Base-by-base conservation (phyloP, 768 basidiomycete species). In the Tulasnella sp. region DNA sequence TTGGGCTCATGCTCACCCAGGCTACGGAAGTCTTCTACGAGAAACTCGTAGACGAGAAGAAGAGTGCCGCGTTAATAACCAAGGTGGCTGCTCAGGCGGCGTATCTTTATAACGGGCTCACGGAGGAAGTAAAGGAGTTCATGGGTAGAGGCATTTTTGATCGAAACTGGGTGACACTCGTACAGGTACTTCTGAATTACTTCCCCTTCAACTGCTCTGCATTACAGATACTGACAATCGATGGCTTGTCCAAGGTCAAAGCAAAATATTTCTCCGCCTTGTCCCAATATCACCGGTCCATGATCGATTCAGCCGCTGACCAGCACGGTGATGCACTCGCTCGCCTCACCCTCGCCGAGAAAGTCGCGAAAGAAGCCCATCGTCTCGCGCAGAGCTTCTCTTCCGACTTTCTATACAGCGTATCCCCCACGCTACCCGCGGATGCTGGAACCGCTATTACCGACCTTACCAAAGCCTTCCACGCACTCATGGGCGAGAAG, bases 21-120 rank as follows among this genome's bases (percentile, higher is more conserved):
- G 93, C 94, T 0, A 92, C 89, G 0, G 95, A 98, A 70, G 86
- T 98, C 38, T 96, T 97, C 70, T 85, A 90, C 66, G 96, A 98
- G 74, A 95, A 94, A 68, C 86, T 87, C 67, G 79, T 82, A n/a
- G 85, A 88, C 24, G 93, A 94, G 78, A 94, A 91, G 80, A 94
- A 95, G 70, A 48, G 56, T 7, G 77, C 78, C 3, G 78, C 83
- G 0, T 77, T 99, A 38, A 78, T 94, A 2, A 73, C 86, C 47
- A 92, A 94, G 76, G 80, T 97, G 52, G 92, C 82, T 0, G 78
- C 85, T 19, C 91, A 95, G 68, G 80, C 86, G 0, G 87, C 88
- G 0, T 78, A 70, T 13, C 81, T 93, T 80, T 99, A 97, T 68
- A 80, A 77, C 0, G 75, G 82, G 0, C 75, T 97, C n/a, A 77